Conservation (phyloP, 208 protist genomes). For the Leishmania major region DNA sequence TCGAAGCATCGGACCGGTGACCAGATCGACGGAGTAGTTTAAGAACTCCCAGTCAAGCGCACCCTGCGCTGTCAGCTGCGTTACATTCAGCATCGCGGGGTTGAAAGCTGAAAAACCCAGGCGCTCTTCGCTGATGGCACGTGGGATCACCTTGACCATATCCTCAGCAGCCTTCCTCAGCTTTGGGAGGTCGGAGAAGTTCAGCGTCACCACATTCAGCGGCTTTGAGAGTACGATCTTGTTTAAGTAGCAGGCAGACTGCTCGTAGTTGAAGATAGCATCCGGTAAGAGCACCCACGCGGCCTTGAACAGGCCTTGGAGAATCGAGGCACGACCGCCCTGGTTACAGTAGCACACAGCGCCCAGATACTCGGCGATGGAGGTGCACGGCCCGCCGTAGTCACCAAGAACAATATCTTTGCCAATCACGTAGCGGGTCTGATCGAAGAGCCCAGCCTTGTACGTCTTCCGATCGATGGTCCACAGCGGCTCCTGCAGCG, state of each 20-base stretch:
- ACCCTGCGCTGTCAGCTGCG: background rate
- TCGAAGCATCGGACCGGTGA: conserved; percentile 6
- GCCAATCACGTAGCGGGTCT: conserved; percentile 53
- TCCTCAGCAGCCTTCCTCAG: background rate
- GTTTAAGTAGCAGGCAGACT: conserved; percentile 6
- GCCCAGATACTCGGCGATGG: conserved; percentile 16
- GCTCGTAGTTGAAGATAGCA: background rate
- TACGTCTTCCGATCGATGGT: conserved; percentile 23
- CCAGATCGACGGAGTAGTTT: conserved; percentile 13
- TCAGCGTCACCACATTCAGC: background rate
- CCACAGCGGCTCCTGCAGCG: conserved; percentile 21
- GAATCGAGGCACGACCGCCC: conserved; percentile 2
- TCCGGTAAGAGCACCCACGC: background rate
- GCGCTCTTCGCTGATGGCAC: background rate
- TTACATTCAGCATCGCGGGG: background rate
- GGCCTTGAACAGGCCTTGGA: background rate
- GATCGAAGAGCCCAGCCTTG: conserved; percentile 37
- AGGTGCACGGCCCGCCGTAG: conserved; percentile 43
- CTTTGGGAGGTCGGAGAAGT: background rate
- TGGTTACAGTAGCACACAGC: conserved; percentile 49
- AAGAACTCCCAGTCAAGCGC: conserved; percentile 1
- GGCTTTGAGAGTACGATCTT: background rate
- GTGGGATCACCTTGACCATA: background rate
- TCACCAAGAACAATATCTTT: conserved; percentile 62
- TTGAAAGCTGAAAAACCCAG: background rate